phyloP scores from a whole-genome alignment of 257 asterid species.

The Thymus mandschuricus region DNA sequence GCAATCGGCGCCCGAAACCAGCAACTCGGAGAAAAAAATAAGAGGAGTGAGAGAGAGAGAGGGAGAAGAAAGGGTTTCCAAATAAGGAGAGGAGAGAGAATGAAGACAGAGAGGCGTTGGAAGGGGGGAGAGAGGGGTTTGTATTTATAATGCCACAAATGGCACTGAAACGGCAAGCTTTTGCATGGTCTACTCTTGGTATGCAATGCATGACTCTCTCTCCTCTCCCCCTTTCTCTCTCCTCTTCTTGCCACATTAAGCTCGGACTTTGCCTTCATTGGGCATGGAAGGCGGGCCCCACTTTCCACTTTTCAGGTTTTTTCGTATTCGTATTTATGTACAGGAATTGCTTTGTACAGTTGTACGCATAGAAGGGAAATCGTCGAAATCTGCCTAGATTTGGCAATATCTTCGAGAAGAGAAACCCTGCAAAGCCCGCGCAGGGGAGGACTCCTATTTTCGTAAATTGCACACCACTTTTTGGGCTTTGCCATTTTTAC shows the following conservation, averaged over 20 bases:
- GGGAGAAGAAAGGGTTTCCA: conserved; percentile 34
- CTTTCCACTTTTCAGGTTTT: conserved; percentile 46
- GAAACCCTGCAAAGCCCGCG: neutral
- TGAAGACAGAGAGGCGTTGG: conserved; percentile 53
- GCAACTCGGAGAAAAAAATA: neutral
- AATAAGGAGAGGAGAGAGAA: conserved; percentile 33
- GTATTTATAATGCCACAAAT: conserved; percentile 56
- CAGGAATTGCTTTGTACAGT: conserved; percentile 26
- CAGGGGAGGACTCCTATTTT: conserved; percentile 18
- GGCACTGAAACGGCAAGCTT: conserved; percentile 81
- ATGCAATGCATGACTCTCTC: conserved; percentile 53
- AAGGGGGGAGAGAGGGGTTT: conserved; percentile 25
- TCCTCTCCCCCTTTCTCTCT: conserved; percentile 4
- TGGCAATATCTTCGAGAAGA: conserved; percentile 36
- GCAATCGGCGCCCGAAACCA: conserved; percentile 6
- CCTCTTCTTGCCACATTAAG: conserved; percentile 47
- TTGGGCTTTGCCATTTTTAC: conserved; percentile 2
- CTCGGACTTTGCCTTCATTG: conserved; percentile 40
- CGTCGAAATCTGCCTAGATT: conserved; percentile 38
- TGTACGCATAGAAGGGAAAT: conserved; percentile 23
- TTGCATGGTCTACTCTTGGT: conserved; percentile 55
- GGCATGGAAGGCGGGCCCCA: conserved; percentile 35
- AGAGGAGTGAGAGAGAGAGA: neutral
- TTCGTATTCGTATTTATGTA: conserved; percentile 23
- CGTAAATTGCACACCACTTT: conserved; percentile 24